Evolutionary conservation across 345 rosid species (phyloP).

Genomic region (Euphorbia tirucalli): DNA sequence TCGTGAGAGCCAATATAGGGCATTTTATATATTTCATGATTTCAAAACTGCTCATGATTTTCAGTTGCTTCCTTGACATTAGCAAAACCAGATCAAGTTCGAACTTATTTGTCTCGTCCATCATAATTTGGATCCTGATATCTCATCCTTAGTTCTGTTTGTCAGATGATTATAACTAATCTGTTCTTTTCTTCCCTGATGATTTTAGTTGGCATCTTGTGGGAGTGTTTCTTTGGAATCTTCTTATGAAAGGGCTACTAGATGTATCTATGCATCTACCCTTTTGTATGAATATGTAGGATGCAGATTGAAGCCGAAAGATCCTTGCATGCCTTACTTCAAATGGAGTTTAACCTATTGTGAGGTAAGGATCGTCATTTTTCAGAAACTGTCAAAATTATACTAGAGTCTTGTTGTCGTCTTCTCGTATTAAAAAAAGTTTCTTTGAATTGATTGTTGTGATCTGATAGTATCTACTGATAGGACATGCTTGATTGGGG

Average conservation of each 20-base stretch:
- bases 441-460: not conserved
- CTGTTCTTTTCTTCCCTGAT: not conserved
- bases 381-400: not conserved
- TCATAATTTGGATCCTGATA: not conserved
- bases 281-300: constrained; percentile 45
- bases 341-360: constrained; percentile 44
- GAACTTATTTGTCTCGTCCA: not conserved
- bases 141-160: not conserved
- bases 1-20: too few species aligned
- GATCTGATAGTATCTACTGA: not conserved
- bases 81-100: not conserved
- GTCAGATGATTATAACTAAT: not conserved
- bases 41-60: not conserved
- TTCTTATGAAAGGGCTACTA: constrained; percentile 49
- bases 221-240: constrained; percentile 48
- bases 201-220: constrained; percentile 45
- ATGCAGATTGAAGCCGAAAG: constrained; percentile 31
- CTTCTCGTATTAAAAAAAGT: not conserved
- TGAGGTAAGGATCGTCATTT: constrained; percentile 35
- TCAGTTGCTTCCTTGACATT: not conserved
- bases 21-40: not conserved
- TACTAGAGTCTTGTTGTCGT: not conserved
- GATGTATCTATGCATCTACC: constrained; percentile 51
- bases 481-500: not conserved
- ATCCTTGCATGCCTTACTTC: constrained; percentile 31